These are phyloP conservation scores for Dalbergia cochinchinensis DNA, from an alignment of 306 rosid species.

Conservation along the genomic window DNA sequence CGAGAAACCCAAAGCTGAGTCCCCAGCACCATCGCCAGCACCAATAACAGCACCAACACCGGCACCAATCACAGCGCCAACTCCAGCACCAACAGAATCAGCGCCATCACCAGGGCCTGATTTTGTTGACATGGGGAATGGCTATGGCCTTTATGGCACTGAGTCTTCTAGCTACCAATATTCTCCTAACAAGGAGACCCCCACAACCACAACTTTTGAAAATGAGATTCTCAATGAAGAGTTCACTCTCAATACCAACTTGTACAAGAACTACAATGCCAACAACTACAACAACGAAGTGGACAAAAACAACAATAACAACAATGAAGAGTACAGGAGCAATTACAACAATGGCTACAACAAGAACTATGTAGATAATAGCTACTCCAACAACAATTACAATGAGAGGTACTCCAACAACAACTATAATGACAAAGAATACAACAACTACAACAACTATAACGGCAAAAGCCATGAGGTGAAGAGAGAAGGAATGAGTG, in stretches of 20 bases:
- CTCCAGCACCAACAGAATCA: conserved; percentile 43
- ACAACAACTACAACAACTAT: conserved; percentile 37
- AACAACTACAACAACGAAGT: conserved; percentile 7
- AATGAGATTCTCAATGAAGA: conserved; percentile 55
- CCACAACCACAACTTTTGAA: conserved; percentile 53
- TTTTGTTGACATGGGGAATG: conserved; percentile 50
- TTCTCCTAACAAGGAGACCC: conserved; percentile 46
- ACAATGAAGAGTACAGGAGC: conserved; percentile 19
- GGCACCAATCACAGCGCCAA: conserved; percentile 17
- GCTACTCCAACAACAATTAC: conserved; percentile 10
- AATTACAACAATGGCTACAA: conserved; percentile 20
- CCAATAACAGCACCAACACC: conserved; percentile 32
- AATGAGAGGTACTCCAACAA: conserved; percentile 11
- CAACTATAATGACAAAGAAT: conserved; percentile 38
- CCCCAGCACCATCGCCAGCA: conserved; percentile 39
- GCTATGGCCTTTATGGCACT: conserved; percentile 67
- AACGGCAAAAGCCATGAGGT: conserved; percentile 44
- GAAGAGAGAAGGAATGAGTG: conserved; percentile 79
- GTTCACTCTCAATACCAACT: conserved; percentile 38
- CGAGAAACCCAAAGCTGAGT: conserved; percentile 3
- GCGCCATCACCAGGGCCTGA: conserved; percentile 55
- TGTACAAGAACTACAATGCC: conserved; percentile 41
- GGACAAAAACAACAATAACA: conserved; percentile 10
- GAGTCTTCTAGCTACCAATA: conserved; percentile 34
- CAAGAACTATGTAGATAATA: not conserved